Percentiles rank a stretch among this genome's conserved stretches.
phyloP scores from a whole-genome alignment of 1,284 basidiomycete species.

The Irpex rosettiformis region DNA sequence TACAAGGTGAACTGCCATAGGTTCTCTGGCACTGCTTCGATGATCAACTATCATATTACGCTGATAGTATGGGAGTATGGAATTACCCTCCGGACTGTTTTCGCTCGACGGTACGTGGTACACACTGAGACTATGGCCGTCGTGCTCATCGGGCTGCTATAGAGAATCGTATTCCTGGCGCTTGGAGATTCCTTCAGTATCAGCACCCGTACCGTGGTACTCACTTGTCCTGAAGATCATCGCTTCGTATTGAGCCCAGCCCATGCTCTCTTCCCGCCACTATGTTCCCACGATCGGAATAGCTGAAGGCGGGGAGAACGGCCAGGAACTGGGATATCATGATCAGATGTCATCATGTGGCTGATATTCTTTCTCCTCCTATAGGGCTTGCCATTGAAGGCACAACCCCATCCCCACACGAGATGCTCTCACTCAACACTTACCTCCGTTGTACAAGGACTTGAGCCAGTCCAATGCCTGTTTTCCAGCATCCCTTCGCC shows the following conservation, averaged over 20 bases:
- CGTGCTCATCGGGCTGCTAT: no score
- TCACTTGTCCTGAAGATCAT: neutral
- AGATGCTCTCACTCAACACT: neutral
- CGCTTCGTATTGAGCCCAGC: neutral
- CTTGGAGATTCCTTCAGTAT: no score
- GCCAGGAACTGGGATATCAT: neutral
- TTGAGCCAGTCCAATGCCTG: slow-evolving; percentile 2
- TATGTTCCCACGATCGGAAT: neutral
- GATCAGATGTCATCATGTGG: neutral
- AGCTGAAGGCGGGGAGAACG: neutral
- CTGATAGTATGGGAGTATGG: neutral
- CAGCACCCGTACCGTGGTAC: neutral
- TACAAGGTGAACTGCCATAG: neutral
- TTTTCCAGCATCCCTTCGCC: slow-evolving; percentile 7
- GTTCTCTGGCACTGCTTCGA: neutral
- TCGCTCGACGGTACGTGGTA: neutral
- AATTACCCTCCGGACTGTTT: neutral
- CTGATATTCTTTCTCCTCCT: neutral
- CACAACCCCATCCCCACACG: neutral
- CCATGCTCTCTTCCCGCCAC: neutral
- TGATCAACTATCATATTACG: neutral
- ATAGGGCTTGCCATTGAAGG: neutral
- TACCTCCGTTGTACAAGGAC: neutral
- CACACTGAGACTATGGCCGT: no score
- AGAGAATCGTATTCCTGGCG: no score